Percentiles rank a stretch among this genome's conserved stretches.
Conservation (phyloP, 805 yeast species). For the Metschnikowia proteae region DNA sequence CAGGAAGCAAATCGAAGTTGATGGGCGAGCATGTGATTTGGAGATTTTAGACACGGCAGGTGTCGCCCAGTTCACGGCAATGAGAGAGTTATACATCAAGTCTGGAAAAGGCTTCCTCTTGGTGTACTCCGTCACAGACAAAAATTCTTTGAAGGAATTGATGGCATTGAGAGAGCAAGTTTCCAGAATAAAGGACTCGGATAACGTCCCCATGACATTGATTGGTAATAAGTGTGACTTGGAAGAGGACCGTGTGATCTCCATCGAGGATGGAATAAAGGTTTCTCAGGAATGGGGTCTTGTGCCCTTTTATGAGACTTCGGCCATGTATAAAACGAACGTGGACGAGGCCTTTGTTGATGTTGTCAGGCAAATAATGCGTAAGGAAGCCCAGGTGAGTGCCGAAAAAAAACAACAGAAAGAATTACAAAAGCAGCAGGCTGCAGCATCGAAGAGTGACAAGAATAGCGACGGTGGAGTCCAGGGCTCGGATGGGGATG, state of each 20-base stretch:
- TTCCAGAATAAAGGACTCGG: constrained; percentile 71
- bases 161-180: constrained; percentile 81
- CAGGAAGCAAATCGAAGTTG: constrained; percentile 81
- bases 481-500: constrained; percentile 8
- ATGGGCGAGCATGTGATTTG: constrained; percentile 79
- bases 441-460: constrained; percentile 14
- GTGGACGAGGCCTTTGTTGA: constrained; percentile 89
- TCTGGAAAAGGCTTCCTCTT: constrained; percentile 73
- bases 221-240: constrained; percentile 91
- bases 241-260: constrained; percentile 65
- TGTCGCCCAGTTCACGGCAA: constrained; percentile 87
- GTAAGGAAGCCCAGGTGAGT: constrained; percentile 55
- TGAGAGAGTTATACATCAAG: constrained; percentile 85
- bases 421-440: constrained; percentile 38
- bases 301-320: constrained; percentile 88
- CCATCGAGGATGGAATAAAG: constrained; percentile 77
- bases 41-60: constrained; percentile 67
- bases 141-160: constrained; percentile 69
- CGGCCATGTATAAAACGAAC: constrained; percentile 86
- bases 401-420: constrained; percentile 45
- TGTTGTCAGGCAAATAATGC: constrained; percentile 83
- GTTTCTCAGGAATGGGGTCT: constrained; percentile 84
- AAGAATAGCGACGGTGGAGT: constrained; percentile 3
- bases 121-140: constrained; percentile 59
- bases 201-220: constrained; percentile 80